Base-by-base conservation (phyloP, 768 basidiomycete genomes). In the Tulasnella sp. region DNA sequence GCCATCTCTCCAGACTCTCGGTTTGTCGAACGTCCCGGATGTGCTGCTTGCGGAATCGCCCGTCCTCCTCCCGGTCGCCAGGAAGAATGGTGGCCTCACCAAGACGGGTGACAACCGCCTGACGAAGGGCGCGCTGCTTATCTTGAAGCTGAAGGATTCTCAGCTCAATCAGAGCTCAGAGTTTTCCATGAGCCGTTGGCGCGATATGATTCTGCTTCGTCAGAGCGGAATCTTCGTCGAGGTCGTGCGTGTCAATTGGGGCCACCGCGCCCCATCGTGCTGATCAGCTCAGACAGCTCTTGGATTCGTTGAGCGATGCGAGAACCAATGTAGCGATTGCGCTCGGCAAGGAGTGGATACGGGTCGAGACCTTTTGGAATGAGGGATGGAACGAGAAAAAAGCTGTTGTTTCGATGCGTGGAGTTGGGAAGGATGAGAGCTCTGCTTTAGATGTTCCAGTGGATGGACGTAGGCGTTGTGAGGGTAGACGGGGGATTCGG, bases 291-390 rank as follows among this genome's bases (percentile, higher is more conserved):
- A 77, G 92, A 90, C 26, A 99, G 87, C 79, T 99, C 97, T 19
- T 86, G 86, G 69, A 96, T 89, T 39, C 97, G 88, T 80, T 97
- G 93, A 44, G 88, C 85, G 67, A 98, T 87, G 26, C 96, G 88
- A 4, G 91, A 90, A 77, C 96, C 92, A 71, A 98, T 88, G 79
- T 88, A 95, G 11, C 92, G 86, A 75, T 96, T 93, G 6, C 96
- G 88, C 80, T 99, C 97, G 75, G 92, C 90, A 77, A 95, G 84
- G 74, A 98, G 85, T 75, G 93, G 87, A 76, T 95, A 90, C 3
- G 95, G 92, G 79, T 99, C 97, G 36, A 99, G 87, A 17, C 96
- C 96, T 11, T 85, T 81, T 0, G 97, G 96, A 87, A 93, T 92
- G 74, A 98, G 82, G 7, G 91, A 91, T 0, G 97, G 97, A 22